A percentile compares a stretch with the other conserved stretches of the same genome.
These are phyloP conservation scores for Trichomonascus vanleenenianus DNA, from an alignment of 805 yeast species.

Conservation along the genomic window DNA sequence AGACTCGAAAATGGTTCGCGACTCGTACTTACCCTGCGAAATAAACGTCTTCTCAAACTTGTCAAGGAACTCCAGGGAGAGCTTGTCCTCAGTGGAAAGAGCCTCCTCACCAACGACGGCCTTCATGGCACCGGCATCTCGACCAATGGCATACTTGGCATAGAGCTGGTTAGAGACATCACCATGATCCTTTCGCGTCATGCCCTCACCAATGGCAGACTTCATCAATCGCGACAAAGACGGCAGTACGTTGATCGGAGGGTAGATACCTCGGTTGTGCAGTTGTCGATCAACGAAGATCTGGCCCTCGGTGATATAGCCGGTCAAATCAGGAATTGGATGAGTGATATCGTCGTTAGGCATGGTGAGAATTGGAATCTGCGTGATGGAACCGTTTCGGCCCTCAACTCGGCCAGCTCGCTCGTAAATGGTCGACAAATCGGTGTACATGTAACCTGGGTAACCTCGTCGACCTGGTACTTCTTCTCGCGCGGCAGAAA, in stretches of 20 bases:
- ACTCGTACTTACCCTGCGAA: conserved; percentile 93
- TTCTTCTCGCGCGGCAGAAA: conserved; percentile 99
- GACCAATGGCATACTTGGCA: conserved; percentile 99
- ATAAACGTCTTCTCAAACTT: conserved; percentile 95
- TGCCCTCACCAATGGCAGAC: conserved; percentile 99
- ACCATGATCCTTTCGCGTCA: conserved; percentile 99
- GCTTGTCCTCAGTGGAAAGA: conserved; percentile 91
- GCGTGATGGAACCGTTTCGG: conserved; percentile 98
- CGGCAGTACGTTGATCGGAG: conserved; percentile 97
- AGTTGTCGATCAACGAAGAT: conserved; percentile 95
- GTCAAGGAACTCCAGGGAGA: conserved; percentile 94
- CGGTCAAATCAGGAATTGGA: conserved; percentile 99
- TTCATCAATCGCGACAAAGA: conserved; percentile 97
- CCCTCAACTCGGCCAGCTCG: conserved; percentile 99
- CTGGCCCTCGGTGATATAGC: conserved; percentile 99
- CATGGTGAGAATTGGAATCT: conserved; percentile 98
- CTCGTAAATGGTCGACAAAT: conserved; percentile 97
- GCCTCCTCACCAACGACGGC: conserved; percentile 99
- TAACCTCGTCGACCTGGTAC: conserved; percentile 99
- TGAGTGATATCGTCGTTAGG: conserved; percentile 99
- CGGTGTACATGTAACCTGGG: conserved; percentile 99
- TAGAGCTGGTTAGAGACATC: conserved; percentile 98
- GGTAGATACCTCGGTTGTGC: conserved; percentile 93
- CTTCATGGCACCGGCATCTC: conserved; percentile 99
- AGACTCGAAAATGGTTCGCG: conserved; percentile 89